Conservation (phyloP, 2,329 filamentous ascomycete genomes). For the Raffaelea arxii region DNA sequence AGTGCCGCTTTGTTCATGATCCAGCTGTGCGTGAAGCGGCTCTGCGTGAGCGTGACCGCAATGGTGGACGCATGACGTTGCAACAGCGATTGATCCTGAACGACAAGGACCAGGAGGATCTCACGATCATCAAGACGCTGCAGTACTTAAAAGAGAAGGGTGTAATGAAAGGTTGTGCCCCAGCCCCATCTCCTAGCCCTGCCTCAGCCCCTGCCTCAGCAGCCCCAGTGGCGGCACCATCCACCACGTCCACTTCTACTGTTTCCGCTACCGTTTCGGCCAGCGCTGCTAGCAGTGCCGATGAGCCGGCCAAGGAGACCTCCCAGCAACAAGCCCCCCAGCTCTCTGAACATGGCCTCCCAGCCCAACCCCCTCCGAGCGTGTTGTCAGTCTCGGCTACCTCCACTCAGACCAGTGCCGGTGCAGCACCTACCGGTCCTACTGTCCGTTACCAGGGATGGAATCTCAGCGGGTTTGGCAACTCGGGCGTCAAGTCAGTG, state of each 20-base stretch:
- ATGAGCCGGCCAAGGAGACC: background rate
- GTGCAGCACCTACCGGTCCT: no score
- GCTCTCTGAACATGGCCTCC: background rate
- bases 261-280: background rate
- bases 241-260: background rate
- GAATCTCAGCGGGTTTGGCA: conserved; percentile 30
- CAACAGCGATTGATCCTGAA: conserved; percentile 57
- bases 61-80: conserved; percentile 56
- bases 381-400: conserved; percentile 9
- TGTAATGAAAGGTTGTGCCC: conserved; percentile 28
- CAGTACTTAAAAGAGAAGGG: conserved; percentile 54
- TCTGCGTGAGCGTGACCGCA: conserved; percentile 52
- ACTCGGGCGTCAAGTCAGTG: conserved; percentile 25
- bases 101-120: conserved; percentile 59
- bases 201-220: background rate
- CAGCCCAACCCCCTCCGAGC: conserved; percentile 15
- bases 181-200: background rate
- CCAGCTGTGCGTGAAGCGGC: conserved; percentile 52
- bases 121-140: conserved; percentile 55
- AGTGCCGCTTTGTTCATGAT: conserved; percentile 65
- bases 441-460: conserved; percentile 26
- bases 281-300: no score
- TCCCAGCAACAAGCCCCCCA: background rate
- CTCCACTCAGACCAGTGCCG: conserved; percentile 7
- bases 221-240: background rate